Evolutionary conservation across 2,329 filamentous ascomycete genomes (phyloP), one percentile per base, ranked within the genome.

Genomic region (Colletotrichum lentis): DNA sequence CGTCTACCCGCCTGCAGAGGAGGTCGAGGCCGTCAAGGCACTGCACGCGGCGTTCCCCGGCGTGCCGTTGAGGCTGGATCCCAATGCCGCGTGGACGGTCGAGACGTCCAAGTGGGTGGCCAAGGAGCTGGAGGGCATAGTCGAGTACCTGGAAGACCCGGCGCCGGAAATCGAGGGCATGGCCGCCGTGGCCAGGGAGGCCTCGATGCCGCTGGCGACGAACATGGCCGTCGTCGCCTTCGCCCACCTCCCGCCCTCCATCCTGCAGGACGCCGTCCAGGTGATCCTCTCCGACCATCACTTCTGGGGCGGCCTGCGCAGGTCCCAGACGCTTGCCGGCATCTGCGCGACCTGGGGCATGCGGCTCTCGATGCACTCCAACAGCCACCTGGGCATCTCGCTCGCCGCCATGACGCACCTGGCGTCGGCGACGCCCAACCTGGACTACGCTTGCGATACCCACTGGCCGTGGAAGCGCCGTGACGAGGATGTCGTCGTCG

Each of bases 401-500:
- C 74, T 81, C 8, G 79, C 79, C 3, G 80, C 79, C 44, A 81
- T 81, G 80, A 81, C 80, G 0, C 80, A 81, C 57, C 73, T 81
- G 11, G 80, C 80, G 1, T 75, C 79, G 3, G 79, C 80, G 16
- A 81, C 80, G 0, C 72, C 74, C 0, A 81, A 81, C 44, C 69
- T 81, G 2, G 80, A 81, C 70, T 81, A 81, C 49, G 80, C 80
- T 0, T 81, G 80, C 55, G 80, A 81, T 57, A 81, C 80, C 0
- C 80, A 81, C 65, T 81, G 80, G 80, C 80, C 80, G 7, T 82
- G 80, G 80, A 81, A 81, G 72, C 77, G 76, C 3, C 75, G 77
- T 0, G 77, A 81, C 7, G 80, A 81, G 69, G 80, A 81, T 56
- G 79, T 81, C 5, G 72, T 81, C 52, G 66, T 77, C 8, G 75